Percentiles rank a stretch among this genome's conserved stretches.
phyloP scores from a whole-genome alignment of 768 basidiomycete genomes.

The Suillus weaverae region DNA sequence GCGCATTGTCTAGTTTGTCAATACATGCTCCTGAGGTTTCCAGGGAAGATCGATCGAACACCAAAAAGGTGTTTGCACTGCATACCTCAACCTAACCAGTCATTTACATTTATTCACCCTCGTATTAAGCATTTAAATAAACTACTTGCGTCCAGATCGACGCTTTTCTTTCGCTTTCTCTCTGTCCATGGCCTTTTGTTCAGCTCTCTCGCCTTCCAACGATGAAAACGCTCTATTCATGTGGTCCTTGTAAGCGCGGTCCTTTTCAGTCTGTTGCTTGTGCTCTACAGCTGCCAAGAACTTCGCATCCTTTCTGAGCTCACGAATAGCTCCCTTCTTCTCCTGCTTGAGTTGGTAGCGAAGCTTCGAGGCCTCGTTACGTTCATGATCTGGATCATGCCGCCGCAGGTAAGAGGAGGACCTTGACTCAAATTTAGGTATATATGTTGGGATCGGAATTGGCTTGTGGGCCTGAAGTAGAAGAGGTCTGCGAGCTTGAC shows the following conservation, averaged over 20 bases:
- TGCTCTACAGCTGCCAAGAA: conserved; percentile 91
- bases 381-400: conserved; percentile 91
- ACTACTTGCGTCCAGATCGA: conserved; percentile 71
- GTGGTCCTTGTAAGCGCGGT: conserved; percentile 70
- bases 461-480: conserved; percentile 91
- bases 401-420: conserved; percentile 73
- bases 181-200: conserved; percentile 90
- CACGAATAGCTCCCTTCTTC: conserved; percentile 93
- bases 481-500: conserved; percentile 74
- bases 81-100: too few relatives aligned
- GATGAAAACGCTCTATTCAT: conserved; percentile 82
- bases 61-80: too few relatives aligned
- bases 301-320: conserved; percentile 90
- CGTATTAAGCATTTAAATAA: not conserved
- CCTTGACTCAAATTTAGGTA: conserved; percentile 87
- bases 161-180: conserved; percentile 77
- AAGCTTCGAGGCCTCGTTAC: conserved; percentile 83
- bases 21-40: too few relatives aligned
- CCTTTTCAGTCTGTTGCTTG: conserved; percentile 83
- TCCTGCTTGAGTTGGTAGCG: conserved; percentile 92
- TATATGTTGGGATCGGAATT: conserved; percentile 90
- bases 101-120: not conserved
- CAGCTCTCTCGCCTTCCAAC: conserved; percentile 86
- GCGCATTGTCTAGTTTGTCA: too few relatives aligned
- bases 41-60: not conserved